A percentile compares a stretch with the other conserved stretches of the same genome.
Evolutionary conservation across 2,329 filamentous ascomycete species (phyloP).

Genomic region (Trichoderma asperellum): DNA sequence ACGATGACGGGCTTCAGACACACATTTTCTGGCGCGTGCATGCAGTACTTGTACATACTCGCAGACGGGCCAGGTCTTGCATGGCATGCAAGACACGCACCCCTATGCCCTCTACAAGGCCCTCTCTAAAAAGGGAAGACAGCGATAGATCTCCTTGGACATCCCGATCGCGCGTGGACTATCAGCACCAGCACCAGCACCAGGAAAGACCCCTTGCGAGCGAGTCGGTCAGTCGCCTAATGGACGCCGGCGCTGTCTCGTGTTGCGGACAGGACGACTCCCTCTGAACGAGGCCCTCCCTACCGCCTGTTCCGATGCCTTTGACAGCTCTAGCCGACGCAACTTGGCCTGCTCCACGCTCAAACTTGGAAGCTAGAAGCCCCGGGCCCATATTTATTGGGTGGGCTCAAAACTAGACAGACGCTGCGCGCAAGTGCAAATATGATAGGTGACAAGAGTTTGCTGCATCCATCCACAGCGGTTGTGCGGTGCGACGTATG

Average conservation of each 20-base stretch:
- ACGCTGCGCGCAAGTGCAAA: neutral
- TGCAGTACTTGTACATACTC: neutral
- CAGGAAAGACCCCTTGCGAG: neutral
- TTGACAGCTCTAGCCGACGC: slow-evolving; percentile 10
- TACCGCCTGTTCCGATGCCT: slow-evolving; percentile 6
- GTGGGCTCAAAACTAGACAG: neutral
- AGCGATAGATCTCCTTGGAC: slow-evolving; percentile 13
- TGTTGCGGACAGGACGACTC: neutral
- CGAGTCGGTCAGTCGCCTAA: neutral
- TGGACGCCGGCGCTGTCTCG: slow-evolving; percentile 1
- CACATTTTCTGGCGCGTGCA: neutral
- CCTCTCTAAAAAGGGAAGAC: neutral
- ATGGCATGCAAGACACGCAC: slow-evolving; percentile 17
- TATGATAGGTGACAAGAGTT: slow-evolving; percentile 27
- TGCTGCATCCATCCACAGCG: neutral
- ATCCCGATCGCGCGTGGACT: neutral
- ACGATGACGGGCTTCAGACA: slow-evolving; percentile 9
- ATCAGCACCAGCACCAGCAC: neutral
- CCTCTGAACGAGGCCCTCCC: neutral
- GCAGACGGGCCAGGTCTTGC: neutral
- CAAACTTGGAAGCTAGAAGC: neutral
- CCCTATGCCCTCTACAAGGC: neutral
- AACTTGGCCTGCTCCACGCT: slow-evolving; percentile 14
- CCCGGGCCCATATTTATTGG: slow-evolving; percentile 2
- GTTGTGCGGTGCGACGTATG: slow-evolving; percentile 11